phyloP scores from a whole-genome alignment of 1,139 yeast species.

The Suhomyces panamericanus region DNA sequence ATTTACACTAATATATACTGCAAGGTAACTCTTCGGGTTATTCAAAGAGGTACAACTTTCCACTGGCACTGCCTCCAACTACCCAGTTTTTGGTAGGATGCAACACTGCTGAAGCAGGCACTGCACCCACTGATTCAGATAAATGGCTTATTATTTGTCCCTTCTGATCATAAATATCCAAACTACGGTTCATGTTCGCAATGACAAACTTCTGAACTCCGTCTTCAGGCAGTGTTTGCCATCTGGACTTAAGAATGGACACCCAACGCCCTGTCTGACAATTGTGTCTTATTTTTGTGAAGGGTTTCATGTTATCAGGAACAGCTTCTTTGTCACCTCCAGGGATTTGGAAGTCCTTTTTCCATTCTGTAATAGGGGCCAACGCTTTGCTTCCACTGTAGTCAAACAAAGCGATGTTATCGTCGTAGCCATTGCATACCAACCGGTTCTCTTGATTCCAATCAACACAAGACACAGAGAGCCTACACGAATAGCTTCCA shows the following conservation, averaged over 20 bases:
- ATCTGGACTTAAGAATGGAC: conserved; percentile 79
- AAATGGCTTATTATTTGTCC: conserved; percentile 81
- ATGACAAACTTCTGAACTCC: conserved; percentile 81
- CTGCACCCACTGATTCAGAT: conserved; percentile 69
- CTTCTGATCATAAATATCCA: conserved; percentile 74
- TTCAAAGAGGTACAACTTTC: conserved; percentile 72
- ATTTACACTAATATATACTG: too few species aligned
- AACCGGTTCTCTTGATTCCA: conserved; percentile 77
- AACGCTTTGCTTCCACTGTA: conserved; percentile 20
- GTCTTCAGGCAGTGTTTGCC: conserved; percentile 74
- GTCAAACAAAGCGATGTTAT: conserved; percentile 61
- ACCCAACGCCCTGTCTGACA: conserved; percentile 98
- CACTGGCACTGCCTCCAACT: conserved; percentile 92
- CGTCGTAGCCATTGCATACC: conserved; percentile 93
- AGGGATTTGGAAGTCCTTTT: conserved; percentile 22
- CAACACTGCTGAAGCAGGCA: conserved; percentile 83
- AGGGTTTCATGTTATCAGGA: conserved; percentile 49
- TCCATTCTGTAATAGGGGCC: conserved; percentile 31
- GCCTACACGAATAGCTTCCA: conserved; percentile 68
- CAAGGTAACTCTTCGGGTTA: background rate
- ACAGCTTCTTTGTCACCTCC: conserved; percentile 20
- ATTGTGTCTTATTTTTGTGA: conserved; percentile 70
- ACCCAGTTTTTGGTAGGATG: conserved; percentile 90
- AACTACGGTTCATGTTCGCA: conserved; percentile 86
- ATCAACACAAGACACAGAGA: conserved; percentile 82